Base-by-base conservation (phyloP, 208 protist species). In the Crithidia bombi region DNA sequence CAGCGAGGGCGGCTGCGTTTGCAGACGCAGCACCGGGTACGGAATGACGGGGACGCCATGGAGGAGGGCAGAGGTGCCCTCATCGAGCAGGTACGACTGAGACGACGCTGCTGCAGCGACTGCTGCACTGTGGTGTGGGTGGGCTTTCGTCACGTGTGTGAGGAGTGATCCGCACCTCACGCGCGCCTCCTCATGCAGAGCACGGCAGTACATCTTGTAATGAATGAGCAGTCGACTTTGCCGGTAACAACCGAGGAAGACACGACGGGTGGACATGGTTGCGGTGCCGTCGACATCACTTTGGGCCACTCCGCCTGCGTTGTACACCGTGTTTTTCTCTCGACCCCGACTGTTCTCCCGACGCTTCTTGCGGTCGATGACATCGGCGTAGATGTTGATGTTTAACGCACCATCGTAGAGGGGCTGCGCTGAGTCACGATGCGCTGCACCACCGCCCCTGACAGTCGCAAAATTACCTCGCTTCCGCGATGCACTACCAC, bases 181-280 rank as follows among this genome's bases (percentile, higher is more conserved):
- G 0, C 78, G 76, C n/a, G 69, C 70, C 57, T 92, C 84, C 55
- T 92, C 88, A 44, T 93, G 77, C 35, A 96, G 52, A 2, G 91
- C 89, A 25, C 81, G 75, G 65, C 86, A 94, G 55, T 85, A 89
- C 23, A 92, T 57, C 75, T 94, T 96, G 73, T 79, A 94, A 54
- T 91, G 87, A 30, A 96, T 69, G 9, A 96, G 79, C 55, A 90
- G 49, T 9, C 87, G 73, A 33, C 85, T 91, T 69, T 94, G 91
- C 0, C 91, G 87, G 67, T 86, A 94, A n/a, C 74, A 85, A 11
- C 91, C 91, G n/a, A 91, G 69, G 23, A 86, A 69, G 38, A 67
- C 55, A 15, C 56, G 57, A 14, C 6, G 11, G 2, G 57, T 47
- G 41, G 39, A 46, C 35, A 15, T 23, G 9, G 39, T 21, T 2